phyloP scores from a whole-genome alignment of 2,329 filamentous ascomycete species.

The Tolypocladium tundrense region DNA sequence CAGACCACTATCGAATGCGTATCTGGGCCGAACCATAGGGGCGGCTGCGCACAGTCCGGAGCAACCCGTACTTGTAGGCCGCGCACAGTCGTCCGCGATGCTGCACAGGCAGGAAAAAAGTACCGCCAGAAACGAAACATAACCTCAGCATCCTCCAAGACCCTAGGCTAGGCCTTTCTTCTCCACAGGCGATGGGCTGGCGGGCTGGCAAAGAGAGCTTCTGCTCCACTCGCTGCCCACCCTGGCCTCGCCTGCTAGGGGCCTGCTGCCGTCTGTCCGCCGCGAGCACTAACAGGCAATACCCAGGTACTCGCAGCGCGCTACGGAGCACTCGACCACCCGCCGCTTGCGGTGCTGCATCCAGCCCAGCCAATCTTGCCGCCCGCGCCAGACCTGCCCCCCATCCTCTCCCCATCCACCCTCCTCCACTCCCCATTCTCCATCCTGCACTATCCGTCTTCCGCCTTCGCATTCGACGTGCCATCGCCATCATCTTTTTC shows the following conservation, averaged over 20 bases:
- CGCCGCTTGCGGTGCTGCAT: neutral
- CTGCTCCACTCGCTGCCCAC: neutral
- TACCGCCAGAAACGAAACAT: neutral
- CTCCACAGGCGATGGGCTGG: neutral
- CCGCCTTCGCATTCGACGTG: slow-evolving; percentile 1
- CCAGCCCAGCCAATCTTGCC: neutral
- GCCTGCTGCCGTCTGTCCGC: neutral
- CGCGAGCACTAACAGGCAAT: neutral
- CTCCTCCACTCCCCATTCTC: neutral
- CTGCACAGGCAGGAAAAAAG: neutral
- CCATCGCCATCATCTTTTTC: neutral
- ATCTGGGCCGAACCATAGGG: neutral
- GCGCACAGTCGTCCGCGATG: neutral
- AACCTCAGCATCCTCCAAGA: neutral
- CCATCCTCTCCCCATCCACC: neutral
- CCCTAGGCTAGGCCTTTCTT: neutral
- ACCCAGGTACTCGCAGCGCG: no score
- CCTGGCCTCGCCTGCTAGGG: neutral
- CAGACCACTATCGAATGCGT: neutral
- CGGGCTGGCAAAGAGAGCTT: neutral
- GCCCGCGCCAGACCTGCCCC: neutral
- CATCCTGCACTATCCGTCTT: slow-evolving; percentile 2
- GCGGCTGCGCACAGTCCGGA: neutral
- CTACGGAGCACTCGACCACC: neutral
- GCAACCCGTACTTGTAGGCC: neutral